These are phyloP conservation scores for Lactarius sanguifluus DNA, from an alignment of 768 basidiomycete genomes.

Conservation along the genomic window DNA sequence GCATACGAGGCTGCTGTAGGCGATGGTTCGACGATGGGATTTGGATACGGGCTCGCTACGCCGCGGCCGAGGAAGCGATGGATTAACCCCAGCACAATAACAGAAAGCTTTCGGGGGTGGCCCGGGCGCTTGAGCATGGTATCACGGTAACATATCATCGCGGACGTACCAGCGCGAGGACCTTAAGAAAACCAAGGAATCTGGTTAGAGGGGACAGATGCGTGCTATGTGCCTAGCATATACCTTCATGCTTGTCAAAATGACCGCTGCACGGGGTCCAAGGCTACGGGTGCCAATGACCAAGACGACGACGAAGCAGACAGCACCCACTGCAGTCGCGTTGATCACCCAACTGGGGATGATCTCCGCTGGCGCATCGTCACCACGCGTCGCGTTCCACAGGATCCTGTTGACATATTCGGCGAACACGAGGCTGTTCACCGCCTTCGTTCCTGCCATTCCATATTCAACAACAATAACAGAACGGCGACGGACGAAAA, in stretches of 20 bases:
- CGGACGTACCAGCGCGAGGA: slow-evolving; percentile 10
- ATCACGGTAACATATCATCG: neutral
- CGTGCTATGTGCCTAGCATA: neutral
- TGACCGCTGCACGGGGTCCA: slow-evolving; percentile 11
- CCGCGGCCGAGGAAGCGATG: neutral
- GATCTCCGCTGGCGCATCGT: slow-evolving; percentile 8
- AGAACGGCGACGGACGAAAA: neutral
- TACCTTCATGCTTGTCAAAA: slow-evolving; percentile 17
- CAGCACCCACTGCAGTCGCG: slow-evolving; percentile 5
- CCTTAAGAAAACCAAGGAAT: neutral
- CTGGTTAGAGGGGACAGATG: neutral
- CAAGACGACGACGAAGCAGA: slow-evolving; percentile 5
- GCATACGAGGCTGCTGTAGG: slow-evolving; percentile 15
- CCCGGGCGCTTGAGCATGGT: too few relatives aligned
- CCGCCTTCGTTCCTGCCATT: slow-evolving; percentile 16
- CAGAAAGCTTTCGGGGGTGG: neutral
- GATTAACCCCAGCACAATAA: slow-evolving; percentile 5
- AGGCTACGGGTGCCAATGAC: slow-evolving; percentile 7
- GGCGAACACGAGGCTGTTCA: slow-evolving; percentile 18
- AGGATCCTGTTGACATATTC: slow-evolving; percentile 11
- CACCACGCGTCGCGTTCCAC: slow-evolving; percentile 15
- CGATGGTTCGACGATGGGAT: neutral
- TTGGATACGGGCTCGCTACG: neutral
- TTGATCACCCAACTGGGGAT: slow-evolving; percentile 18
- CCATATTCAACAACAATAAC: neutral